Conservation (phyloP, 2,329 filamentous ascomycete genomes). For the Fusarium sp. region DNA sequence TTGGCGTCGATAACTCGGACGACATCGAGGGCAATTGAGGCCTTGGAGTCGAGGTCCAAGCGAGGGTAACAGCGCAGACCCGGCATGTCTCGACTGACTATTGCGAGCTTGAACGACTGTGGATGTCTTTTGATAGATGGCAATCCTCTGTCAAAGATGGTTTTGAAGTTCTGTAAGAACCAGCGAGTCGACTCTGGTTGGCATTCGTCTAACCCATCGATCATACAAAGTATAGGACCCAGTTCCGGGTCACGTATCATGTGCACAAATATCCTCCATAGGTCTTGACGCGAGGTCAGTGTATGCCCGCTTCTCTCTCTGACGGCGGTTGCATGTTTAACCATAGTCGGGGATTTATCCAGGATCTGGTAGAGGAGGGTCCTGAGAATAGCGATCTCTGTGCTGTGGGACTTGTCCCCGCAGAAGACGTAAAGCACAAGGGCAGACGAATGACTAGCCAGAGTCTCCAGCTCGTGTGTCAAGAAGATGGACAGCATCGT, state of each 20-base stretch:
- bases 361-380: conserved; percentile 15
- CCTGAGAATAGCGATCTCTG: neutral
- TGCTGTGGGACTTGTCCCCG: conserved; percentile 1
- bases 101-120: neutral
- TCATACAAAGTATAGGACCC: neutral
- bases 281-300: neutral
- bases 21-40: neutral
- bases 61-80: neutral
- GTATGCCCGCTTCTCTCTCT: neutral
- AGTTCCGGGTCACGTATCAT: neutral
- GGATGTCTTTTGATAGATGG: neutral
- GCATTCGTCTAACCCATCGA: conserved; percentile 19
- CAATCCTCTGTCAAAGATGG: neutral
- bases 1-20: conserved; percentile 1
- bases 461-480: neutral
- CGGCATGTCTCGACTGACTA: neutral
- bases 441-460: neutral
- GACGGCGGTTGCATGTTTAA: neutral
- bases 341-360: neutral
- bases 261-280: neutral
- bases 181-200: neutral
- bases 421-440: conserved; percentile 18
- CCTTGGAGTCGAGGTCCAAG: neutral
- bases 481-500: conserved; percentile 15
- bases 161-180: neutral